A percentile compares a stretch with the other conserved stretches of the same genome.
These are phyloP conservation scores for Fusarium udum DNA, from an alignment of 2,329 filamentous ascomycete genomes.

Conservation along the genomic window DNA sequence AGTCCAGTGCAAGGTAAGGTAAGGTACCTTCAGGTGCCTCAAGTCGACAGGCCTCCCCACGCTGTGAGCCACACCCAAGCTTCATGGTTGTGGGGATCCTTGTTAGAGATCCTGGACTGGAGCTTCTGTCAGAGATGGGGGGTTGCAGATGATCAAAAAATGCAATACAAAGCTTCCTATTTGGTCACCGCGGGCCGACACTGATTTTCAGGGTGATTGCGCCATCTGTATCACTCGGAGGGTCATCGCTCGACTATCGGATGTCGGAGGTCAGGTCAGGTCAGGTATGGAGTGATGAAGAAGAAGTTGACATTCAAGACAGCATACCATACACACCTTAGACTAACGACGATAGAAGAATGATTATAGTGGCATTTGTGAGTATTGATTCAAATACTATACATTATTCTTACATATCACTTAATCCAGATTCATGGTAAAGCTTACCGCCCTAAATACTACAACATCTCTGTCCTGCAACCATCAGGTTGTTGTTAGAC, in stretches of 20 bases:
- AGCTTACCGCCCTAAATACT: not conserved
- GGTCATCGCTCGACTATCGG: slow-evolving; percentile 3
- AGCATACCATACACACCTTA: not conserved
- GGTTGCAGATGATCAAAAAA: slow-evolving; percentile 13
- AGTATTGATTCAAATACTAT: not conserved
- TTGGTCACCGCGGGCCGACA: slow-evolving; percentile 14
- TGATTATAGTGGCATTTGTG: not conserved
- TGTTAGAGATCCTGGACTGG: slow-evolving; percentile 6
- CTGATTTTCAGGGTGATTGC: slow-evolving; percentile 8
- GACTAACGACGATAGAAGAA: too few species aligned
- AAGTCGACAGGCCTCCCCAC: slow-evolving; percentile 24
- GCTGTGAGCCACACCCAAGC: slow-evolving; percentile 22
- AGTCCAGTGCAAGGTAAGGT: slow-evolving; percentile 19
- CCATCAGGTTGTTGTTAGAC: not conserved
- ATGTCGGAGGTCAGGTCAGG: not conserved
- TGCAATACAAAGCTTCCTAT: slow-evolving; percentile 21
- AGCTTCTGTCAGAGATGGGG: slow-evolving; percentile 14
- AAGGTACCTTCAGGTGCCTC: not conserved
- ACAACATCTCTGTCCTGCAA: not conserved
- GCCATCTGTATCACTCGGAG: slow-evolving; percentile 1
- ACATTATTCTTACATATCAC: not conserved
- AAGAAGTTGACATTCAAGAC: not conserved
- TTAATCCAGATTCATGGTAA: not conserved
- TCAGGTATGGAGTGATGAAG: not conserved
- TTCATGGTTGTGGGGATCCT: slow-evolving; percentile 16